Conservation (phyloP, 106 monocot species). For the Dendrobium officinale region DNA sequence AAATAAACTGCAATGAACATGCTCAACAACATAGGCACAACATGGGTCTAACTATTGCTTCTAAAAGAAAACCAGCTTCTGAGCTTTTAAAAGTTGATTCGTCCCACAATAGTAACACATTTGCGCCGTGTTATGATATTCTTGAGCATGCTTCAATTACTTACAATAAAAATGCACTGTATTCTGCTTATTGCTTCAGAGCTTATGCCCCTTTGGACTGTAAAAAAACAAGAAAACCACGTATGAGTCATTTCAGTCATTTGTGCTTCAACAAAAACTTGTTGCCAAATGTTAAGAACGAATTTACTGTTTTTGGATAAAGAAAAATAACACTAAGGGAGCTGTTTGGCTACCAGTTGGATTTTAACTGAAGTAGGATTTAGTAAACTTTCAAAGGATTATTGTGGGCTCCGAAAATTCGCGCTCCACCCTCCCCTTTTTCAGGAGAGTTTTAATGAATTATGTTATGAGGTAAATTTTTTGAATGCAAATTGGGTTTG, state of each 20-base stretch:
- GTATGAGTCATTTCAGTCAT: neutral
- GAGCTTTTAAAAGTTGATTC: neutral
- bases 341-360: too few relatives aligned
- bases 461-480: too few relatives aligned
- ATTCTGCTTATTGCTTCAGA: neutral
- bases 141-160: neutral
- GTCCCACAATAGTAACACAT: neutral
- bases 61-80: neutral
- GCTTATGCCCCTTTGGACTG: conserved; percentile 1
- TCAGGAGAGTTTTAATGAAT: too few relatives aligned
- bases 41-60: neutral
- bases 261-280: neutral
- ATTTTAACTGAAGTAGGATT: too few relatives aligned
- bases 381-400: too few relatives aligned
- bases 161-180: neutral
- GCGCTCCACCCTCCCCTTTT: too few relatives aligned
- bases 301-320: neutral
- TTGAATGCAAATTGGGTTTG: too few relatives aligned
- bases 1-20: conserved; percentile 3
- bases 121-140: neutral
- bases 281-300: neutral
- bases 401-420: too few relatives aligned
- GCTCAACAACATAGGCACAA: neutral
- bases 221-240: neutral
- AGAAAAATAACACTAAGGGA: too few relatives aligned